Base-by-base conservation (phyloP, 257 asterid species). In the Solanum bulbocastanum region DNA sequence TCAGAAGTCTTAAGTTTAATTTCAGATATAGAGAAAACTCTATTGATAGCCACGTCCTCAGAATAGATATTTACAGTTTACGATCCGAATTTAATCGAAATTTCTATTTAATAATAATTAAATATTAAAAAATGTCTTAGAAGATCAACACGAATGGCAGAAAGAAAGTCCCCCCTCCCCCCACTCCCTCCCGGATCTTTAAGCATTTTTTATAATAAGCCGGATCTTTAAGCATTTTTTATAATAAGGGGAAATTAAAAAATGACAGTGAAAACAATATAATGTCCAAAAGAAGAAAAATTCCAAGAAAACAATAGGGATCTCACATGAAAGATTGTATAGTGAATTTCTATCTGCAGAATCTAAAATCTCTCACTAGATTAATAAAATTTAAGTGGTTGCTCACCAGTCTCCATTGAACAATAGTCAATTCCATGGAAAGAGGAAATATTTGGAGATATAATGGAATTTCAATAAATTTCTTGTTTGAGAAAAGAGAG, bases 1-100 rank as follows among this genome's bases (percentile, higher is more conserved):
- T 49, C 8, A 49, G 3, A 49, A 15, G 6, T 49, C 1, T 49
- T 49, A 22, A 15, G 22, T 49, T 49, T 15, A 15, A 5, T 49
- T 49, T 49, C 0, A 15, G 8, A 2, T 49, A 49, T 49, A 2
- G 22, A 49, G 58, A 49, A 49, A 49, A 49, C 3, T 49, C 22
- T 49, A 15, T 15, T 49, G 7, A 2, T 5, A 14, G 58, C 2
- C 6, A 13, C 20, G 0, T 14, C 0, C 20, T 46, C 1, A 46
- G 6, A 46, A 46, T 46, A 14, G 3, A 4, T 13, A 13, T 0
- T 42, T 46, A 0, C 8, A 14, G 3, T 46, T 14, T 2, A 14
- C 20, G 8, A 46, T 46, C 1, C 20, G 0, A 46, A 46, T 46
- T 46, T 46, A 46, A 46, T 46, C 3, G 0, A 14, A 46, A 14